phyloP scores from a whole-genome alignment of 2,329 filamentous ascomycete species.

The Xylaria sp. region DNA sequence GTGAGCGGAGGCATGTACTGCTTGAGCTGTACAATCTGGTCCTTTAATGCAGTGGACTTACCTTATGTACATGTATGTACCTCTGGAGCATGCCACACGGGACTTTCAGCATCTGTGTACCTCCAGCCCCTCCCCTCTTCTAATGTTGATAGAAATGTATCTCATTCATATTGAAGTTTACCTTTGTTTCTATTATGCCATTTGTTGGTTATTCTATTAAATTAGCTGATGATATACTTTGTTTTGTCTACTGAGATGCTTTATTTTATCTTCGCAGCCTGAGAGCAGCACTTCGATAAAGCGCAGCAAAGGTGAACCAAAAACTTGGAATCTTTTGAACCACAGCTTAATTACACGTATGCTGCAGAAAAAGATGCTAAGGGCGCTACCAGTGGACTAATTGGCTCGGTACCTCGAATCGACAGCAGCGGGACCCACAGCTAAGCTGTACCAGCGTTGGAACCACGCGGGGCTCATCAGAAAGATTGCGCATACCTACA shows the following conservation, averaged over 20 bases:
- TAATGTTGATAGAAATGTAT: not conserved
- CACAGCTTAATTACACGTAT: not conserved
- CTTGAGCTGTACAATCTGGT: slow-evolving; percentile 6
- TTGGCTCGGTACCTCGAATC: slow-evolving; percentile 16
- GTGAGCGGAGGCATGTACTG: slow-evolving; percentile 1
- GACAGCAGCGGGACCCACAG: slow-evolving; percentile 18
- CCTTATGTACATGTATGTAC: not conserved
- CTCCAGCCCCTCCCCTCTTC: not conserved
- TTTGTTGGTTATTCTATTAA: not conserved
- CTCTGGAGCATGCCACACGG: not conserved
- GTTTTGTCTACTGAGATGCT: not conserved
- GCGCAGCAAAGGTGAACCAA: not conserved
- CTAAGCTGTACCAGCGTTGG: slow-evolving; percentile 15
- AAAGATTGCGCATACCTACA: not conserved
- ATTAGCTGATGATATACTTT: not conserved
- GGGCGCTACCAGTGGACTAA: slow-evolving; percentile 11
- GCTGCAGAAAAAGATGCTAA: slow-evolving; percentile 16
- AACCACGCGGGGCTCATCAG: slow-evolving; percentile 21
- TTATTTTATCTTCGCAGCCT: not conserved
- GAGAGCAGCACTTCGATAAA: not conserved
- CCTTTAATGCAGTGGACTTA: not conserved
- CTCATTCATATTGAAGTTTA: not conserved
- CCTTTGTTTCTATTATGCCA: not conserved
- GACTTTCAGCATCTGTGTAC: not conserved
- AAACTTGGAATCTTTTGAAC: not conserved